Percentiles rank a stretch among this genome's conserved stretches.
phyloP scores from a whole-genome alignment of 129 eudicot genomes.

The Lonicera japonica region DNA sequence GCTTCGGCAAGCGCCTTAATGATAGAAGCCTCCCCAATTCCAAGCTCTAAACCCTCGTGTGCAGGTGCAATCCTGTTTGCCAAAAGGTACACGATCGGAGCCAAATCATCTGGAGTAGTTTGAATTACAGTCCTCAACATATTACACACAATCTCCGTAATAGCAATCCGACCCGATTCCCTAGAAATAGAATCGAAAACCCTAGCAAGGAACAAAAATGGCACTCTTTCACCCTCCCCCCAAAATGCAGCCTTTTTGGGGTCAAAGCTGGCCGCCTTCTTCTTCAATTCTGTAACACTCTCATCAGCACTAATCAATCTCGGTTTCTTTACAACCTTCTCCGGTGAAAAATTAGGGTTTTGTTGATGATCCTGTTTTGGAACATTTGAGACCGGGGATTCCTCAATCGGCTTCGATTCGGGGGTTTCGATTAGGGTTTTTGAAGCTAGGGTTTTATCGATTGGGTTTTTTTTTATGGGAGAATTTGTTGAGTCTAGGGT shows the following conservation, averaged over 20 bases:
- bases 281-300: slow-evolving; percentile 53
- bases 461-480: slow-evolving; percentile 9
- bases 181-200: slow-evolving; percentile 58
- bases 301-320: slow-evolving; percentile 48
- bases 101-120: slow-evolving; percentile 68
- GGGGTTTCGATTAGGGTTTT: background rate
- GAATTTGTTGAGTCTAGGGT: slow-evolving; percentile 34
- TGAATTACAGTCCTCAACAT: slow-evolving; percentile 81
- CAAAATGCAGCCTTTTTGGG: slow-evolving; percentile 73
- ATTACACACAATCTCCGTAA: slow-evolving; percentile 80
- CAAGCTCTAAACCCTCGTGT: slow-evolving; percentile 92
- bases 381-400: slow-evolving; percentile 9
- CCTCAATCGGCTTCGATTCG: slow-evolving; percentile 6
- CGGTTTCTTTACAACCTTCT: slow-evolving; percentile 18
- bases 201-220: slow-evolving; percentile 70
- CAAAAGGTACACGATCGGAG: slow-evolving; percentile 65
- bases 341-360: slow-evolving; percentile 7
- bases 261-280: slow-evolving; percentile 45
- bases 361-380: background rate
- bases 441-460: slow-evolving; percentile 10
- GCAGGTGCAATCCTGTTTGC: slow-evolving; percentile 78
- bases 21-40: slow-evolving; percentile 83
- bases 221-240: slow-evolving; percentile 76
- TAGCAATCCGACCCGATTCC: slow-evolving; percentile 78
- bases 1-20: slow-evolving; percentile 94